A percentile compares a stretch with the other conserved stretches of the same genome.
phyloP scores from a whole-genome alignment of 345 rosid genomes.

The Salix koriyanagi region DNA sequence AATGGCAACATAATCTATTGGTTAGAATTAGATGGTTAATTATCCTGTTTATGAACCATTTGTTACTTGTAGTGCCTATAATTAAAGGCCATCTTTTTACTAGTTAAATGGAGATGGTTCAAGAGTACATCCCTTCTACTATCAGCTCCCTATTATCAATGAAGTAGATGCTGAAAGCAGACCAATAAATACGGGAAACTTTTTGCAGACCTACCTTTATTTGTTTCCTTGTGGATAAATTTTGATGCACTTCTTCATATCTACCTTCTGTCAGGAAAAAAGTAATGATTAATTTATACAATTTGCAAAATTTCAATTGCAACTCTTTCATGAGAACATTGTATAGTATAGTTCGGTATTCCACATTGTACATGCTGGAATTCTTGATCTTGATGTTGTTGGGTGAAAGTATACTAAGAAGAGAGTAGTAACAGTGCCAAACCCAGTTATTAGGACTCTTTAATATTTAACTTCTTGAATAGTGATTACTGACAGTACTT shows the following conservation, averaged over 20 bases:
- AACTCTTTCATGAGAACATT: neutral
- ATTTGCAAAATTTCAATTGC: neutral
- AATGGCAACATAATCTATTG: neutral
- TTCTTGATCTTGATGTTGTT: neutral
- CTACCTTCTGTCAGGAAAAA: neutral
- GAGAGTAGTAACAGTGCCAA: neutral
- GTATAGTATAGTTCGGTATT: neutral
- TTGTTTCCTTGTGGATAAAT: neutral
- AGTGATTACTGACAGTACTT: neutral
- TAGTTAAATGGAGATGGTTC: neutral
- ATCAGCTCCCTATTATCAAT: neutral
- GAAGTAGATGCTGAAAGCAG: neutral
- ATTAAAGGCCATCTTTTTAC: neutral
- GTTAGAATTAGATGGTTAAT: neutral
- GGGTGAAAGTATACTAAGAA: neutral
- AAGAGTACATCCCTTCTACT: neutral
- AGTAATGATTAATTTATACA: neutral
- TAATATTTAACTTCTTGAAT: neutral
- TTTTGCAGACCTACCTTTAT: neutral
- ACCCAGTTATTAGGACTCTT: neutral
- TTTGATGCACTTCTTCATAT: neutral
- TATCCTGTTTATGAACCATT: neutral
- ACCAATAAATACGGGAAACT: neutral
- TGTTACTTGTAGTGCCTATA: neutral
- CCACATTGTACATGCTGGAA: neutral